These are phyloP conservation scores for Colletotrichum filicis DNA, from an alignment of 2,329 filamentous ascomycete genomes.

Conservation along the genomic window DNA sequence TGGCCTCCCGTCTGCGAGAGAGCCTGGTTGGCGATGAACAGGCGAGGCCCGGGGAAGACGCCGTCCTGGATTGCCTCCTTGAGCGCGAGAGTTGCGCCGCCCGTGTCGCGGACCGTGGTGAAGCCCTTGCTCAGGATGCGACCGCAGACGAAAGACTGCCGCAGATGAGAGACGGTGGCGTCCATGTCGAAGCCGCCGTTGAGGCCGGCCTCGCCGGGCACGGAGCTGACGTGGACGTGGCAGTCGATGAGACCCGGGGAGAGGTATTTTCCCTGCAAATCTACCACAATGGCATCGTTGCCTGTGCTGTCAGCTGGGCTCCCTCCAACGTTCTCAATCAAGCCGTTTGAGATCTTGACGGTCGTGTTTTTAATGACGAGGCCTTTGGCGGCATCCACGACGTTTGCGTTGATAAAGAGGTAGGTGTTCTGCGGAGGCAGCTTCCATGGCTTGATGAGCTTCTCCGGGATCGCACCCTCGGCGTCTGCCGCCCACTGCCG, in stretches of 20 bases:
- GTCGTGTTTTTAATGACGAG: slow-evolving; percentile 41
- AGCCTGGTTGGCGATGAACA: slow-evolving; percentile 65
- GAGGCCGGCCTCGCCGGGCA: slow-evolving; percentile 42
- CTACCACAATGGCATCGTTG: slow-evolving; percentile 33
- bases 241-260: slow-evolving; percentile 47
- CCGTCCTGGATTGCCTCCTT: slow-evolving; percentile 67
- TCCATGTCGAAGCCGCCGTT: slow-evolving; percentile 43
- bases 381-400: slow-evolving; percentile 53
- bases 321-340: slow-evolving; percentile 43
- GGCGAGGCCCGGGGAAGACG: slow-evolving; percentile 63
- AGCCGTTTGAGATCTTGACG: slow-evolving; percentile 48
- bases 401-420: slow-evolving; percentile 54
- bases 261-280: slow-evolving; percentile 43
- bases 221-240: slow-evolving; percentile 46
- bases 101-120: slow-evolving; percentile 68
- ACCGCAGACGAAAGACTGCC: slow-evolving; percentile 58
- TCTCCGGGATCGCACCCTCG: slow-evolving; percentile 30
- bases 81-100: slow-evolving; percentile 64
- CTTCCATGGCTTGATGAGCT: slow-evolving; percentile 49
- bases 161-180: slow-evolving; percentile 49
- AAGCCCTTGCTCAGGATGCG: slow-evolving; percentile 68
- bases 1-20: slow-evolving; percentile 70
- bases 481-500: background rate
- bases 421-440: slow-evolving; percentile 44
- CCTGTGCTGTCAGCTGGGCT: background rate